A percentile compares a stretch with the other conserved stretches of the same genome.
phyloP scores from a whole-genome alignment of 2,329 filamentous ascomycete genomes.

The Penicillium sp. region DNA sequence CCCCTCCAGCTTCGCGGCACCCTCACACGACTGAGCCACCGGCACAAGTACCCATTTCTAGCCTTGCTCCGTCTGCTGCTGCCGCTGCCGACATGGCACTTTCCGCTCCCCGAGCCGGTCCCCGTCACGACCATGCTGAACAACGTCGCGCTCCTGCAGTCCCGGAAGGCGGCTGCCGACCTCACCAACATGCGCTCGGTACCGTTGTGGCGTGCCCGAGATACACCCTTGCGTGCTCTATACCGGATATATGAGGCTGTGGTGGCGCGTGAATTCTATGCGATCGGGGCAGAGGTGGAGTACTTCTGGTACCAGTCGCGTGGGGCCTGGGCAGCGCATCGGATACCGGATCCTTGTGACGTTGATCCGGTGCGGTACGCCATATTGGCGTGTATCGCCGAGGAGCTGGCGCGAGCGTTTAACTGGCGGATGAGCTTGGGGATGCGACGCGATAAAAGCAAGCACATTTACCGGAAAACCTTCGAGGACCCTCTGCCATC shows the following conservation, averaged over 20 bases:
- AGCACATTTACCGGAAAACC: conserved; percentile 29
- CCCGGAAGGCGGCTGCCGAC: conserved; percentile 16
- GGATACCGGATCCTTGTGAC: conserved; percentile 30
- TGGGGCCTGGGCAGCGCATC: conserved; percentile 20
- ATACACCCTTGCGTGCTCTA: conserved; percentile 32
- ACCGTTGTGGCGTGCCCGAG: conserved; percentile 30
- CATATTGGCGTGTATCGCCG: conserved; percentile 28
- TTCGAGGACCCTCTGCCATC: conserved; percentile 26
- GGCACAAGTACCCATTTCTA: conserved; percentile 23
- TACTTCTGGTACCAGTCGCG: conserved; percentile 28
- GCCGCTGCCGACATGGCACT: conserved; percentile 29
- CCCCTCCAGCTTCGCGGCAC: conserved; percentile 26
- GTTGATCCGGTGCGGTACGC: conserved; percentile 33
- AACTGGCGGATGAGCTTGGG: conserved; percentile 33
- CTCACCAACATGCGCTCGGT: conserved; percentile 30
- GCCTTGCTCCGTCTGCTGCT: conserved; percentile 26
- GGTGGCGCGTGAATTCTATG: conserved; percentile 21
- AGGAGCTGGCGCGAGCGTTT: conserved; percentile 26
- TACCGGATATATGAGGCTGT: conserved; percentile 34
- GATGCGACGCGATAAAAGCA: conserved; percentile 22
- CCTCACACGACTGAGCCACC: conserved; percentile 22
- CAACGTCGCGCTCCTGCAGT: conserved; percentile 17
- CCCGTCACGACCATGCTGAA: conserved; percentile 17
- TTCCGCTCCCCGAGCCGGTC: conserved; percentile 25
- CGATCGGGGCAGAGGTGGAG: conserved; percentile 27